Evolutionary conservation across 2,329 filamentous ascomycete species (phyloP), one percentile per base, ranked within the genome.

Genomic region (Fusarium foetens): DNA sequence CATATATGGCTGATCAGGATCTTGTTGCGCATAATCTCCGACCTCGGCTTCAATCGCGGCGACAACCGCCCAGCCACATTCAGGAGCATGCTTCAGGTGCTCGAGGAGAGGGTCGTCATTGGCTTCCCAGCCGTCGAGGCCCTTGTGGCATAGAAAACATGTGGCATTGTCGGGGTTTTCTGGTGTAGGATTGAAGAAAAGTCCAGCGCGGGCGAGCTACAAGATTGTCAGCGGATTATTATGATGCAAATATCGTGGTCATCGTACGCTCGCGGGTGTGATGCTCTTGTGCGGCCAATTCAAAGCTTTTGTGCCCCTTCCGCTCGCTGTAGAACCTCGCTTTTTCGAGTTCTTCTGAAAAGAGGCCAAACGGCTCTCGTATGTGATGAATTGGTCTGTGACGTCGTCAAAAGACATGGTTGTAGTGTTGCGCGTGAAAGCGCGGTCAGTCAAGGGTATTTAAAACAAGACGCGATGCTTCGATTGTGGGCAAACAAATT

Each of bases 111-210:
- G 94, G 67, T 94, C 89, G 79, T 99, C 96, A 27, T 91, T 90
- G 42, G 91, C 87, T 77, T 98, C 95, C 96, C 96, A 99, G 66
- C 94, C 95, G 79, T 97, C 94, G 17, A 99, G 87, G 61, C 91
- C 90, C 79, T 94, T 93, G 70, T 90, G 85, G 83, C 96, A 99
- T 41, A 94, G 86, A 81, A 97, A 98, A 81, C 96, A 99, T 74
- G 90, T 89, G 52, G 93, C 93, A 81, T 98, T 98, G 81, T 99
- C 96, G 41, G 91, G 91, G 77, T 91, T 93, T 51, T 89, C 87
- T 57, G 89, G 86, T 19, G 89, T 90, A 4, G 96, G 95, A 68
- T 91, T 89, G 83, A 94, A 98, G 83, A 92, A 96, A 84, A 99
- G 97, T 41, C 96, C 96, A 63, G 96, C 95, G 78, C 89, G 90